phyloP scores from a whole-genome alignment of 148 eudicot genomes.

The Fallopia convolvulus region DNA sequence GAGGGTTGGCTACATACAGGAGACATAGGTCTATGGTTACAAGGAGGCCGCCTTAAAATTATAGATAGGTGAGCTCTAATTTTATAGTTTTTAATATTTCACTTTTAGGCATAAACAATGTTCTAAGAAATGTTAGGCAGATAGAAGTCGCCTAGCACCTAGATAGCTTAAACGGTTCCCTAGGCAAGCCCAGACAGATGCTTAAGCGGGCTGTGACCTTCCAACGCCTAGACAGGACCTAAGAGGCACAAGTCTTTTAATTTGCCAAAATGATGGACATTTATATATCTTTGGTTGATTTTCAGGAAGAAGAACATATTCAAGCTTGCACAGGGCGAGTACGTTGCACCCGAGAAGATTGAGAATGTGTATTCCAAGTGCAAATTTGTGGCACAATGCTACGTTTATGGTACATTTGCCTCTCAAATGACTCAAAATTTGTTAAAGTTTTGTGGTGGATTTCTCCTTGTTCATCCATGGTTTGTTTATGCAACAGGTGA shows the following conservation, averaged over 20 bases:
- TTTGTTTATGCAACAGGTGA: conserved; percentile 45
- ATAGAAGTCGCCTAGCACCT: too few relatives aligned
- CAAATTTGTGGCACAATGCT: conserved; percentile 76
- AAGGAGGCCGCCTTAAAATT: conserved; percentile 91
- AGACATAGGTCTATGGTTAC: conserved; percentile 91
- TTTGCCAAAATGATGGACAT: not conserved
- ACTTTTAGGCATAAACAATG: too few relatives aligned
- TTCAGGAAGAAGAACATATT: conserved; percentile 89
- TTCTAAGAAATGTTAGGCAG: too few relatives aligned
- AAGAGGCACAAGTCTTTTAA: too few relatives aligned
- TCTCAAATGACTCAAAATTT: too few relatives aligned
- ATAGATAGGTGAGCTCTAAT: conserved; percentile 62
- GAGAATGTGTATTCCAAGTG: conserved; percentile 86
- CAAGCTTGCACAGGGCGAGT: conserved; percentile 87
- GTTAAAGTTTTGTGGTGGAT: not conserved
- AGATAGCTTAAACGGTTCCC: too few relatives aligned
- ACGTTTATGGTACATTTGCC: conserved; percentile 51
- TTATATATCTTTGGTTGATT: conserved; percentile 5
- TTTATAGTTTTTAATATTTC: not conserved
- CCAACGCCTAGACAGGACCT: too few relatives aligned
- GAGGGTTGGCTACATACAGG: conserved; percentile 96
- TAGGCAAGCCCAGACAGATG: too few relatives aligned
- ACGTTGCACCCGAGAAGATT: conserved; percentile 86
- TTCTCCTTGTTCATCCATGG: not conserved
- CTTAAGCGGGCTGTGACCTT: too few relatives aligned